Percentiles rank a stretch among this genome's conserved stretches.
Conservation (phyloP, 2,329 filamentous ascomycete species). For the Corinectria fuckeliana region DNA sequence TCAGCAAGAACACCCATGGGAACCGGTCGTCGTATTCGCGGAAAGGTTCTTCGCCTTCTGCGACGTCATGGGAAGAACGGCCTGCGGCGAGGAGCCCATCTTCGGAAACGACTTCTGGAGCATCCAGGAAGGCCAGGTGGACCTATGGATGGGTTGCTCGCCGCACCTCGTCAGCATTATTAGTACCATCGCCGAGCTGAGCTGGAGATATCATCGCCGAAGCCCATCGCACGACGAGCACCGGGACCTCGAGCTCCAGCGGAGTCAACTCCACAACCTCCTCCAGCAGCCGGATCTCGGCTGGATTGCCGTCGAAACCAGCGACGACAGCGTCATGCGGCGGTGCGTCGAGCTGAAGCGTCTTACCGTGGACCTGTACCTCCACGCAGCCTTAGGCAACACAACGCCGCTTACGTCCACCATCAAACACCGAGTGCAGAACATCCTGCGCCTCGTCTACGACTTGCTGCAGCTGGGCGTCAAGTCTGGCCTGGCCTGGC, state of each 20-base stretch:
- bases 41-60: slow-evolving; percentile 59
- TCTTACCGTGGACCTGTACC: slow-evolving; percentile 51
- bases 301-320: neutral
- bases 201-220: neutral
- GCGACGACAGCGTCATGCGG: slow-evolving; percentile 27
- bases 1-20: neutral
- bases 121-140: slow-evolving; percentile 27
- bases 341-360: slow-evolving; percentile 42
- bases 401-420: slow-evolving; percentile 45
- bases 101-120: slow-evolving; percentile 57
- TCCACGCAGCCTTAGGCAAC: slow-evolving; percentile 52
- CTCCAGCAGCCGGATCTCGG: neutral
- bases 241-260: neutral
- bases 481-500: slow-evolving; percentile 27
- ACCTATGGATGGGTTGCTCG: slow-evolving; percentile 58
- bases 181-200: slow-evolving; percentile 54
- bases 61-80: slow-evolving; percentile 57
- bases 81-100: slow-evolving; percentile 53
- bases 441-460: slow-evolving; percentile 16
- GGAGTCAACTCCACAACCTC: neutral
- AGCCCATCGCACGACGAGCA: neutral
- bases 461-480: slow-evolving; percentile 24
- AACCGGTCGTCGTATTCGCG: slow-evolving; percentile 40
- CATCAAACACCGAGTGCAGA: slow-evolving; percentile 13
- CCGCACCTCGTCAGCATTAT: slow-evolving; percentile 53